Percentiles rank a stretch among this genome's conserved stretches.
Evolutionary conservation across 768 basidiomycete genomes (phyloP).

Genomic region (Boletus vinaceobasis): DNA sequence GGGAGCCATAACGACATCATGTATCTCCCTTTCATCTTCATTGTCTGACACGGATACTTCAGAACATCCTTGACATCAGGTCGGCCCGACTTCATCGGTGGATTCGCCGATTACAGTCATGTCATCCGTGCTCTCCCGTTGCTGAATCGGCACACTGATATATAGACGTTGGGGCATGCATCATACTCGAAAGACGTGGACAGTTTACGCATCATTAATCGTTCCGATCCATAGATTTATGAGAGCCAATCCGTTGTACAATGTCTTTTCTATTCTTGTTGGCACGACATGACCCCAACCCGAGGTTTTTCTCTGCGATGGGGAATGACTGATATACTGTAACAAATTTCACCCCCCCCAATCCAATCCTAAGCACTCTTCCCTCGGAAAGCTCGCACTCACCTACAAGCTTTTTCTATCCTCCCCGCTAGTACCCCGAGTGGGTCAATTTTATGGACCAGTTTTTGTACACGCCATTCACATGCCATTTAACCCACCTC

Average conservation of each 20-base stretch:
- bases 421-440: background rate
- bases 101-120: slow-evolving; percentile 12
- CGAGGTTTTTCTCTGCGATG: slow-evolving; percentile 3
- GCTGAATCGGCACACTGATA: slow-evolving; percentile 9
- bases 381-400: background rate
- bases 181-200: slow-evolving; percentile 19
- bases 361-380: background rate
- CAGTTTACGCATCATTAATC: slow-evolving; percentile 12
- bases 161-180: slow-evolving; percentile 17
- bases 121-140: slow-evolving; percentile 3
- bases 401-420: background rate
- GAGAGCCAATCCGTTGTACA: slow-evolving; percentile 15
- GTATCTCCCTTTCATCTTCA: slow-evolving; percentile 26
- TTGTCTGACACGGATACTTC: slow-evolving; percentile 22
- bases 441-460: background rate
- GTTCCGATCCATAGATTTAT: slow-evolving; percentile 23
- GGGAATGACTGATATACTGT: slow-evolving; percentile 11
- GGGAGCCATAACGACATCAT: slow-evolving; percentile 18
- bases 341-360: slow-evolving; percentile 6
- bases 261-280: slow-evolving; percentile 13
- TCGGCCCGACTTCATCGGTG: slow-evolving; percentile 43
- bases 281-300: slow-evolving; percentile 3
- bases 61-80: slow-evolving; percentile 35
- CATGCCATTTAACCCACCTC: slow-evolving; percentile 3
- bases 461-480: slow-evolving; percentile 2